Evolutionary conservation across 441 rosid species (phyloP), one percentile per base, ranked within the genome.

Genomic region (Cnidoscolus chayamansa): DNA sequence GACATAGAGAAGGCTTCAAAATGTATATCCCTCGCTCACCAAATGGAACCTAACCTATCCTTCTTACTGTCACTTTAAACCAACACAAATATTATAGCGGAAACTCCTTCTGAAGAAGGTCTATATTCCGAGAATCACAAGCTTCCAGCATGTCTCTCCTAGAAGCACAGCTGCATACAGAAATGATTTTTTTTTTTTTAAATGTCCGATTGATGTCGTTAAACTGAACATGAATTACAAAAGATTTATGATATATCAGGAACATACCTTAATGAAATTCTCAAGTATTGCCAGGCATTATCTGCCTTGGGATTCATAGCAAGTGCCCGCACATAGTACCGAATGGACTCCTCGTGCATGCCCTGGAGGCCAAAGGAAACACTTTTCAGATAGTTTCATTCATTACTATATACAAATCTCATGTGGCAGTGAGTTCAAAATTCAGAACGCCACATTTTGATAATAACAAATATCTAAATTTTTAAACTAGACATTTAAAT

Each of bases 281-380:
- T 88, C 87, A 95, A 82, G 83, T 93, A 95, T 71, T 93, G 99
- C 98, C 98, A 95, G 16, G 98, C 99, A 76, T 89, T 95, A 75
- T 95, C 99, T 20, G 99, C 98, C 84, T 95, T 95, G 37, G 99
- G 99, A 79, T 95, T 95, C 99, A 95, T 91, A 10, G 95, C 86
- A 1, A 95, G 99, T 62, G 99, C 98, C 40, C 98, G 93, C 4
- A 95, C 99, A 77, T 95, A 95, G 72, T 91, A 95, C 8, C 89
- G 87, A 61, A 95, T 87, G 0, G 99, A 93, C 58, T 95, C 96
- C 81, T 86, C 87, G 19, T 91, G 89, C 97, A 90, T 79, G 30
- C 97, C 92, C 98, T 95, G 74, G 70, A 77, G 10, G 67, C 62
- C 72, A 56, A 43, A 60, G 69, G 63, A 60, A 50, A 65, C 16